These are phyloP conservation scores for Aspergillus carlsbadensis DNA, from an alignment of 495 filamentous ascomycete species.

Conservation along the genomic window DNA sequence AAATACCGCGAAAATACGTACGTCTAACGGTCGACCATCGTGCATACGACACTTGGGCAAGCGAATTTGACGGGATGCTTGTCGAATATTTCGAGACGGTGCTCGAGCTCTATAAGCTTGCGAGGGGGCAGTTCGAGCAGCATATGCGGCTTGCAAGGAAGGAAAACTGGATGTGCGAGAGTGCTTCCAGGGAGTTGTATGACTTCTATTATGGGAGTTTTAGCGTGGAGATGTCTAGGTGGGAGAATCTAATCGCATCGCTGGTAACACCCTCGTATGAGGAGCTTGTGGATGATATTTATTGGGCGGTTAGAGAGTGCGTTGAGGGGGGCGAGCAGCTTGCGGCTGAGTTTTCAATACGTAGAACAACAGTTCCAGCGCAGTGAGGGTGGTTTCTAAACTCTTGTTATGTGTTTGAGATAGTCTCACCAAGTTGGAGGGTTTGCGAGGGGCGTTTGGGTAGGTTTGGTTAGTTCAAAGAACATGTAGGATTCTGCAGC, in stretches of 20 bases:
- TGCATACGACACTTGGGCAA: too few species aligned
- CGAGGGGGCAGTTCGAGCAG: not conserved
- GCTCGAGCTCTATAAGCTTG: too few species aligned
- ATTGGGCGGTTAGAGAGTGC: not conserved
- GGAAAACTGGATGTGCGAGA: not conserved
- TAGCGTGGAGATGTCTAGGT: not conserved
- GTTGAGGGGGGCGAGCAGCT: not conserved
- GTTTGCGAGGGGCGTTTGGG: too few species aligned
- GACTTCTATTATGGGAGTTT: not conserved
- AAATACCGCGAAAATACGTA: too few species aligned
- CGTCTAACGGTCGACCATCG: too few species aligned
- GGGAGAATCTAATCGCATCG: not conserved
- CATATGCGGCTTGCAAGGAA: not conserved
- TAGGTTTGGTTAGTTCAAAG: too few species aligned
- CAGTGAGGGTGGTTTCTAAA: too few species aligned
- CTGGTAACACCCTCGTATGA: not conserved
- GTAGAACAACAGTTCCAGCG: not conserved
- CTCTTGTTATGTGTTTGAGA: too few species aligned
- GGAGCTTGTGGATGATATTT: not conserved
- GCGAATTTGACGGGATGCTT: too few species aligned
- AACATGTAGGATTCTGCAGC: too few species aligned
- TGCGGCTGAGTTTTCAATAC: not conserved
- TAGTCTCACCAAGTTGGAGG: too few species aligned
- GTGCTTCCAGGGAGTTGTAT: not conserved
- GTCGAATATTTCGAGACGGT: too few species aligned